Base-by-base conservation (phyloP, 2,329 filamentous ascomycete species). In the Lachnellula occidentalis region DNA sequence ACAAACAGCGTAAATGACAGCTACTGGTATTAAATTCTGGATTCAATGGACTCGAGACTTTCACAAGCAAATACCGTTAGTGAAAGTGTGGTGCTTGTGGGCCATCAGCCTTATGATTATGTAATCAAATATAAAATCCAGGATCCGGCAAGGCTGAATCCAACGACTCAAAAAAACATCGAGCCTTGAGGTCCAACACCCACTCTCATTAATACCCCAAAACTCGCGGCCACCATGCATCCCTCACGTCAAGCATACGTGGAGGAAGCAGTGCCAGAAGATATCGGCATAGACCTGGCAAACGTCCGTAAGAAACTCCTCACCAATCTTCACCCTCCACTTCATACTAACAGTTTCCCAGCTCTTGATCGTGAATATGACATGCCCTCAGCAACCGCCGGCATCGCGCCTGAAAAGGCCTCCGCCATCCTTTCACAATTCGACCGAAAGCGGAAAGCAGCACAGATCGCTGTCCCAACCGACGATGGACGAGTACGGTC, bases 241-340 rank as follows among this genome's bases (percentile, higher is more conserved):
- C 92, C 92, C 55, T 85, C 92, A 70, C 83, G 94, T 62, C 87
- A 92, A 73, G 92, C 92, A 42, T 96, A 95, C 72, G 91, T 97
- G 61, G 92, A 97, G 78, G 92, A 96, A 69, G 85, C 76, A 43
- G 78, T 82, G 68, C 73, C 78, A 51, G 80, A 86, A 36, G 67
- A 68, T 53, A 58, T 52, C 22, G 81, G 81, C 55, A 78, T 87
- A 60, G 80, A 83, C 63, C 73, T 86, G 48, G 79, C 78, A 59
- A 81, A 81, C 68, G 73, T 87, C 58, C 85, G 82, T 85, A 74
- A 73, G 81, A 78, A 55, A 5, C 34, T 8, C 7, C 4, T 24
- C 37, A 36, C 14, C 24, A 24, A 12, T 17, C 19, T 27, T 69
- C 65, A 76, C 49, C n/a, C 36, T 41, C 47, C 21, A 41, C 48